phyloP scores from a whole-genome alignment of 768 basidiomycete genomes.

The Postia placenta region DNA sequence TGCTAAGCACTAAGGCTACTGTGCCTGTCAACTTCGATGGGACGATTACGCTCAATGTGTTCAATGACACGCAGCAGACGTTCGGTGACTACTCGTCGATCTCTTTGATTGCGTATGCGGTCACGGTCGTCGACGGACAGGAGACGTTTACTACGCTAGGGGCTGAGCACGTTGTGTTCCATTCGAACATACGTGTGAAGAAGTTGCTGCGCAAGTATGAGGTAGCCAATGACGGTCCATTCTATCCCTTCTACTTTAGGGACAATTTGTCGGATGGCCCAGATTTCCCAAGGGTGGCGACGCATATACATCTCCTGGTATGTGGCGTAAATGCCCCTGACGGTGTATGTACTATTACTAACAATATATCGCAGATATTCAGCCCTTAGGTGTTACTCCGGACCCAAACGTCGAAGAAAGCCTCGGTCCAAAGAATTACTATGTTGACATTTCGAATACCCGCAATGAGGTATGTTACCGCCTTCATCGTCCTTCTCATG shows the following conservation, averaged over 20 bases:
- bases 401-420: neutral
- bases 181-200: neutral
- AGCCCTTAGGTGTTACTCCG: neutral
- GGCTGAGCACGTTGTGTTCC: neutral
- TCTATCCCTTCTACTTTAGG: neutral
- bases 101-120: no score
- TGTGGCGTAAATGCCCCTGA: no score
- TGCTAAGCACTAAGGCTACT: neutral
- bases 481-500: no score
- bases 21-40: neutral
- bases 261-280: neutral
- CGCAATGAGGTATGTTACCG: no score
- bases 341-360: no score
- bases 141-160: neutral
- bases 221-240: neutral
- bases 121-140: neutral
- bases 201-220: neutral
- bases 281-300: neutral
- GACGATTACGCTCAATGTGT: neutral
- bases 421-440: neutral
- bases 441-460: no score
- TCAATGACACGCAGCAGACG: neutral
- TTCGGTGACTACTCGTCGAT: neutral
- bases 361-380: no score
- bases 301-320: neutral